Percentiles rank a stretch among this genome's conserved stretches.
Evolutionary conservation across 805 yeast genomes (phyloP).

Genomic region (Blastobotrys peoriensis): DNA sequence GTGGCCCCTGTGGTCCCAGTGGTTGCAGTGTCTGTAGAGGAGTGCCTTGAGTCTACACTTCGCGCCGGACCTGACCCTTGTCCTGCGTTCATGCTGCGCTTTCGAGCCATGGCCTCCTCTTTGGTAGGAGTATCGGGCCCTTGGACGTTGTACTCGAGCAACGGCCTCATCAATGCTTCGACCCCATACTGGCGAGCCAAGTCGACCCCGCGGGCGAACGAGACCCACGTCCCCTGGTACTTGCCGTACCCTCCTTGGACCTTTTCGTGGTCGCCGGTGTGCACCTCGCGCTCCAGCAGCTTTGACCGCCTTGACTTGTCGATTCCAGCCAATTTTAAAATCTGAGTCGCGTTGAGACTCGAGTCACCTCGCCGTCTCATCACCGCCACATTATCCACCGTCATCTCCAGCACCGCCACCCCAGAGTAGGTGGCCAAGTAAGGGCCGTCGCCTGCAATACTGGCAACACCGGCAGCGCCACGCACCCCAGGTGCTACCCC

Average conservation of each 20-base stretch:
- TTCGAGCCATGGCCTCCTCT: slow-evolving; percentile 40
- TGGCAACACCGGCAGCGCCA: background rate
- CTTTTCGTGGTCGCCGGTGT: slow-evolving; percentile 59
- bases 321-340: slow-evolving; percentile 60
- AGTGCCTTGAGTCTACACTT: slow-evolving; percentile 2
- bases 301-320: slow-evolving; percentile 61
- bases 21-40: slow-evolving; percentile 7
- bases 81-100: slow-evolving; percentile 22
- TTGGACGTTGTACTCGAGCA: slow-evolving; percentile 39
- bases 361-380: slow-evolving; percentile 62
- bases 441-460: slow-evolving; percentile 20
- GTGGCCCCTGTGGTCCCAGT: background rate
- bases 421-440: slow-evolving; percentile 59
- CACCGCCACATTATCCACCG: slow-evolving; percentile 54
- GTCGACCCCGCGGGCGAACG: slow-evolving; percentile 51
- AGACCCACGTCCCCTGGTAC: slow-evolving; percentile 72
- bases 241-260: slow-evolving; percentile 73
- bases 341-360: slow-evolving; percentile 68
- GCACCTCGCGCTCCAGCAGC: slow-evolving; percentile 57
- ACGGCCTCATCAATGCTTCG: slow-evolving; percentile 45
- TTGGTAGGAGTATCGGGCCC: slow-evolving; percentile 42
- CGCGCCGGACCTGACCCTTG: slow-evolving; percentile 5
- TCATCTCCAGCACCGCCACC: slow-evolving; percentile 55
- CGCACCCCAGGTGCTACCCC: background rate
- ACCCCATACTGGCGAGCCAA: slow-evolving; percentile 59